Base-by-base conservation (phyloP, 1,284 basidiomycete genomes). In the Pulveroboletus sp. region DNA sequence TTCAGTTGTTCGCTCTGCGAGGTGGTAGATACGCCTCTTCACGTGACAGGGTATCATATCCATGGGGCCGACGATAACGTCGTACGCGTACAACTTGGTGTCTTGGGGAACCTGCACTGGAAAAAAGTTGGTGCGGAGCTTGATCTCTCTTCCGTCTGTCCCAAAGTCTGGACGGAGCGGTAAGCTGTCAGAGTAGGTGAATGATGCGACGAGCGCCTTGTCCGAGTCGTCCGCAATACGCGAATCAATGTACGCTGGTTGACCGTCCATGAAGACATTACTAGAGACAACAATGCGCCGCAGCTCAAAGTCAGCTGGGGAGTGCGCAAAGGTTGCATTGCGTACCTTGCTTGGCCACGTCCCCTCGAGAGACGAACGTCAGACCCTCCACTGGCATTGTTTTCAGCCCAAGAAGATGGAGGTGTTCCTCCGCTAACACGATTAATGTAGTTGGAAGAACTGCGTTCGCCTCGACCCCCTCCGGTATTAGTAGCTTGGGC, bases 91-190 rank as follows among this genome's bases (percentile, higher is more conserved):
- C 10, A 48, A n/a, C 25, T 36, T 52, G 43, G 5, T 18, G 5
- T 24, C 4, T 12, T 22, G 42, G 15, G 33, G 29, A 5, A 52
- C 0, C 11, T 25, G 28, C 51, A 52, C 26, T 0, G 51, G 51
- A 25, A 52, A 52, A 10, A 52, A 52, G 22, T 49, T 52, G 26
- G 51, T 48, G 22, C 43, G 51, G 18, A 52, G 35, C 9, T 48
- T 49, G 43, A 52, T 49, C 26, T 49, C 51, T 28, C 8, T 39
- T 10, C 51, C 44, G 3, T 15, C 22, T 3, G 35, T 49, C 12
- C 51, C 51, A 49, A 52, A 52, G 6, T 49, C 26, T 24, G 43
- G 51, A 38, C 51, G 51, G 35, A 49, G 17, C 8, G 33, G 50
- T 14, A 35, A 5, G 17, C 17, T 7, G 29, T 12, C 29, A 31